These are phyloP conservation scores for Borovskyia barvae DNA, from an alignment of 208 protist genomes.

Conservation along the genomic window DNA sequence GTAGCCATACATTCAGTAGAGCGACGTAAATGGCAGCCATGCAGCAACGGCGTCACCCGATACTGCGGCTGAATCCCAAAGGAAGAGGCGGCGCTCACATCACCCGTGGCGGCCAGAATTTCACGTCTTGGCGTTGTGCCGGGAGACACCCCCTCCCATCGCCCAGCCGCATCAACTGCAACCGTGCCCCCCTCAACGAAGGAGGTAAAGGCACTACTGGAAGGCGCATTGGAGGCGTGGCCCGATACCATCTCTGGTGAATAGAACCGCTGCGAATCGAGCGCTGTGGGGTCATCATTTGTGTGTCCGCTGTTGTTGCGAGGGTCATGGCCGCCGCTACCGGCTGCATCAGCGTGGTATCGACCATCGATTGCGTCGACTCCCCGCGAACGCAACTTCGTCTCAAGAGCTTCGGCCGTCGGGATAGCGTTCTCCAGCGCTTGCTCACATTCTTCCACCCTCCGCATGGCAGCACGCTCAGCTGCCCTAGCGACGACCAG, in stretches of 20 bases:
- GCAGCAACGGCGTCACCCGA: too few relatives aligned
- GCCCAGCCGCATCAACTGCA: not conserved
- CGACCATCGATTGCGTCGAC: not conserved
- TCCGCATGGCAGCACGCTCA: constrained; percentile 22
- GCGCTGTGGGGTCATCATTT: not conserved
- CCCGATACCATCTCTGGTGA: not conserved
- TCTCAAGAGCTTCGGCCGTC: not conserved
- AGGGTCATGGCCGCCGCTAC: not conserved
- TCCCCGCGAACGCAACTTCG: not conserved
- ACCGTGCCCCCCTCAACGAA: not conserved
- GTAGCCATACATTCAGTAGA: too few relatives aligned
- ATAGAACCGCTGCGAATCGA: not conserved
- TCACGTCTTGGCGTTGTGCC: too few relatives aligned
- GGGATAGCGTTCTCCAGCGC: constrained; percentile 11
- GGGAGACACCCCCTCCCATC: too few relatives aligned
- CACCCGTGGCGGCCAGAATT: too few relatives aligned
- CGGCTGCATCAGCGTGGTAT: not conserved
- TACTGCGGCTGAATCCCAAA: too few relatives aligned
- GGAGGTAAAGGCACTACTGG: constrained; percentile 7
- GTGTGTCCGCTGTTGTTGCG: not conserved
- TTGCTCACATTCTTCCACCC: constrained; percentile 8
- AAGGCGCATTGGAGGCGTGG: not conserved
- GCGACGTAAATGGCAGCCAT: too few relatives aligned
- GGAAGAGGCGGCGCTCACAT: too few relatives aligned
- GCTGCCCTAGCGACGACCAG: constrained; percentile 18